A percentile compares a stretch with the other conserved stretches of the same genome.
phyloP scores from a whole-genome alignment of 2,329 filamentous ascomycete genomes.

The Penicillium thymicola region DNA sequence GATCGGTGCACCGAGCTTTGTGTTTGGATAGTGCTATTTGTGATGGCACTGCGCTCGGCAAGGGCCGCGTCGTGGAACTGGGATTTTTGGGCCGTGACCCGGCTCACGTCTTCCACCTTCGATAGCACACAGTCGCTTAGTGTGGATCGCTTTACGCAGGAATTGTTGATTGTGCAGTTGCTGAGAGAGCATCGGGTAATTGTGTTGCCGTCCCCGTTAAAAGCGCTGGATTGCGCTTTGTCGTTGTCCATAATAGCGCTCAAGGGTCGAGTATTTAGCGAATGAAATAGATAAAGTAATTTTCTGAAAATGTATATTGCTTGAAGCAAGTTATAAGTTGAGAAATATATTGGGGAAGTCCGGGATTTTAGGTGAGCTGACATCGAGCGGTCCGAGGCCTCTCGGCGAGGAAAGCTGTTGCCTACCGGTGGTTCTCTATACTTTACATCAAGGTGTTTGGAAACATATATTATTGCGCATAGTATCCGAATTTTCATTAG shows the following conservation, averaged over 20 bases:
- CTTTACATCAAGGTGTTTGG: not conserved
- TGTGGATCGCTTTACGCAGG: conserved; percentile 10
- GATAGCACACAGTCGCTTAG: conserved; percentile 15
- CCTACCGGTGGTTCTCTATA: not conserved
- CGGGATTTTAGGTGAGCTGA: not conserved
- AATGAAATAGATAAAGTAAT: not conserved
- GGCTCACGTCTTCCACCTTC: conserved; percentile 11
- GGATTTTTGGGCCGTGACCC: conserved; percentile 10
- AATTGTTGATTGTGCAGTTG: conserved; percentile 17
- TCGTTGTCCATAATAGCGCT: not conserved
- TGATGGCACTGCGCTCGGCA: conserved; percentile 15
- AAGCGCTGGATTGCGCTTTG: not conserved
- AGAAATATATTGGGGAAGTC: not conserved
- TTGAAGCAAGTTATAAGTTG: not conserved
- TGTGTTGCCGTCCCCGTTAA: conserved; percentile 8
- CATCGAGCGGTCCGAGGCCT: not conserved
- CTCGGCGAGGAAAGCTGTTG: not conserved
- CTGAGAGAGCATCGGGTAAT: conserved; percentile 18
- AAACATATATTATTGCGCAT: too few species aligned
- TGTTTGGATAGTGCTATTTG: conserved; percentile 14
- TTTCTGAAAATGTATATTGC: not conserved
- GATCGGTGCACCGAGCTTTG: conserved; percentile 11
- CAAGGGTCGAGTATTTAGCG: not conserved
- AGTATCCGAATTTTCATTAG: too few species aligned
- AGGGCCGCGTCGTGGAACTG: conserved; percentile 12